A percentile compares a stretch with the other conserved stretches of the same genome.
These are phyloP conservation scores for Gyrodon lividus DNA, from an alignment of 768 basidiomycete species.

Conservation along the genomic window DNA sequence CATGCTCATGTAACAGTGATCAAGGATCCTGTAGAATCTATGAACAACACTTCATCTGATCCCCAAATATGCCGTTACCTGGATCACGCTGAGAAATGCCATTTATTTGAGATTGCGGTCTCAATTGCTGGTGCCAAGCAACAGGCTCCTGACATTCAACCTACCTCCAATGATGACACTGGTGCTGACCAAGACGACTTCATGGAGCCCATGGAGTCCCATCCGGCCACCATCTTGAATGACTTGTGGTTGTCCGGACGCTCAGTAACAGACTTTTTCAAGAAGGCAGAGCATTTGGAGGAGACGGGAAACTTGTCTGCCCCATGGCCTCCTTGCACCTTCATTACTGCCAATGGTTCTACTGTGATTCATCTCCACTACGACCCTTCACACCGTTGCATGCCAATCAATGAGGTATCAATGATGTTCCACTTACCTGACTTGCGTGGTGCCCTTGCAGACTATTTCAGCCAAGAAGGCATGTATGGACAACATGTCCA, in stretches of 20 bases:
- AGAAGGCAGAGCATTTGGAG: not conserved
- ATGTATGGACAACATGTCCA: too few species aligned
- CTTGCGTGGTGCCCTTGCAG: not conserved
- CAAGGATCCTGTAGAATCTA: conserved; percentile 29
- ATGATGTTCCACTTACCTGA: not conserved
- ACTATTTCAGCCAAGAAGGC: not conserved
- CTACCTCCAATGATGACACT: not conserved
- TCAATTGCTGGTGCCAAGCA: too few species aligned
- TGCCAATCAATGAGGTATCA: not conserved
- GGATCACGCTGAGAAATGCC: conserved; percentile 31
- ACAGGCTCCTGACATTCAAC: too few species aligned
- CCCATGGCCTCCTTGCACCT: not conserved
- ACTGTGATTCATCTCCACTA: not conserved
- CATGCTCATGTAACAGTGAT: conserved; percentile 32
- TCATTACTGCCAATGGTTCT: not conserved
- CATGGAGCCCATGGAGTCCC: too few species aligned
- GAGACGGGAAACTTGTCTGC: too few species aligned
- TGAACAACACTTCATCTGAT: conserved; percentile 34
- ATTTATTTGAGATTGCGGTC: conserved; percentile 21
- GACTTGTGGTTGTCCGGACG: too few species aligned
- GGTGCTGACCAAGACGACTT: too few species aligned
- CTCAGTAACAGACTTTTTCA: not conserved
- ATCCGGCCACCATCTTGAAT: too few species aligned
- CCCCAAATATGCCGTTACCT: conserved; percentile 35
- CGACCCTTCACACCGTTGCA: not conserved